These are phyloP conservation scores for Conticribra weissflogii DNA, from an alignment of 108 stramenopile genomes.

Conservation along the genomic window DNA sequence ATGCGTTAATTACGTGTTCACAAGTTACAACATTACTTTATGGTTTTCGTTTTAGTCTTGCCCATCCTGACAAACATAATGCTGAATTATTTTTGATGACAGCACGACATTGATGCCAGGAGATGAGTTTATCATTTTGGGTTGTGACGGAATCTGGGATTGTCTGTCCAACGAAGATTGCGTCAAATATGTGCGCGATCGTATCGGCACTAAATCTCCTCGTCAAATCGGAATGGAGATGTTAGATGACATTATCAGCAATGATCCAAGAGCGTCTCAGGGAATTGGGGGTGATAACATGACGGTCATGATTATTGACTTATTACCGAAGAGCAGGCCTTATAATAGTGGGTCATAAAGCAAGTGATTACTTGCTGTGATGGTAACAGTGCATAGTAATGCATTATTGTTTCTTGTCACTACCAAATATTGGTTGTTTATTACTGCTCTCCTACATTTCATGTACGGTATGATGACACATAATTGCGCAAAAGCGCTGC, in stretches of 20 bases:
- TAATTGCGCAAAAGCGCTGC: too few relatives aligned
- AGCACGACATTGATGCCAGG: conserved; percentile 47
- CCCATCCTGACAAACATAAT: too few relatives aligned
- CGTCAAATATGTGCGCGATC: conserved; percentile 85
- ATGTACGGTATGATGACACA: too few relatives aligned
- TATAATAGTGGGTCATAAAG: conserved; percentile 29
- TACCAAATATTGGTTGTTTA: neutral
- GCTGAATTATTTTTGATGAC: neutral
- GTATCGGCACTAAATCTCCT: conserved; percentile 71
- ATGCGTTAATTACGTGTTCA: neutral
- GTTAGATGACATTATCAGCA: conserved; percentile 83
- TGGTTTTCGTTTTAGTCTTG: neutral
- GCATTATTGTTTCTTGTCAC: neutral
- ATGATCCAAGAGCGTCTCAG: conserved; percentile 86
- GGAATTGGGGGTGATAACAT: conserved; percentile 96
- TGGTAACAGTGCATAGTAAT: conserved; percentile 4
- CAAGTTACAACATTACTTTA: neutral
- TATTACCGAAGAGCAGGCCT: conserved; percentile 61
- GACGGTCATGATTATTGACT: conserved; percentile 90
- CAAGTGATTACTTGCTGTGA: neutral
- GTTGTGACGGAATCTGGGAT: conserved; percentile 99
- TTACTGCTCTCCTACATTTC: too few relatives aligned
- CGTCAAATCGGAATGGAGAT: conserved; percentile 78
- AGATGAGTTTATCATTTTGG: conserved; percentile 95
- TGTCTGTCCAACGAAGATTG: conserved; percentile 92